Conservation (phyloP, 495 filamentous ascomycete species). For the Neurospora sp. region DNA sequence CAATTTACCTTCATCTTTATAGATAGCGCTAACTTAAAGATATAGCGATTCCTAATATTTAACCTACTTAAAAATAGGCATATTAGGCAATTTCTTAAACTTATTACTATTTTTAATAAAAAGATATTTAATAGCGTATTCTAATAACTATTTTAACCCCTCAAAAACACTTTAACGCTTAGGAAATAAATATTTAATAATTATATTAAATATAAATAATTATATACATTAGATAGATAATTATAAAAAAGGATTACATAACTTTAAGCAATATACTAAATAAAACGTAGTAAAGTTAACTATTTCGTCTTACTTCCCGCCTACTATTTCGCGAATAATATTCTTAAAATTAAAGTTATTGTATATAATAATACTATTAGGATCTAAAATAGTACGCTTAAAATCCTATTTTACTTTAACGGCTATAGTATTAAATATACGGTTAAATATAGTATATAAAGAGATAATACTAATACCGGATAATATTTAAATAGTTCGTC, state of each 20-base stretch:
- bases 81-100: neutral
- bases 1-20: neutral
- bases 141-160: neutral
- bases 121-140: neutral
- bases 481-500: neutral
- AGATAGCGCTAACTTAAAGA: neutral
- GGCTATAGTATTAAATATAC: neutral
- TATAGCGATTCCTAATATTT: neutral
- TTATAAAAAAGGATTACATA: neutral
- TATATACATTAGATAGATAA: neutral
- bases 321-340: neutral
- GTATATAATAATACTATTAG: neutral
- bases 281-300: neutral
- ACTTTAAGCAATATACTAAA: neutral
- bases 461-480: neutral
- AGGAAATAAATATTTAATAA: neutral
- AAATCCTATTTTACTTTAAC: neutral
- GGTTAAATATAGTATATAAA: neutral
- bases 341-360: neutral
- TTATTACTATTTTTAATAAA: neutral
- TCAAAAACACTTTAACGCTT: neutral
- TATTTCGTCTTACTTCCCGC: neutral
- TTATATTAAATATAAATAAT: neutral
- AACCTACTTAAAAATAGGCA: neutral
- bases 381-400: neutral